These are phyloP conservation scores for Sanguinoderma infundibulare DNA, from an alignment of 1,284 basidiomycete species.

Conservation along the genomic window DNA sequence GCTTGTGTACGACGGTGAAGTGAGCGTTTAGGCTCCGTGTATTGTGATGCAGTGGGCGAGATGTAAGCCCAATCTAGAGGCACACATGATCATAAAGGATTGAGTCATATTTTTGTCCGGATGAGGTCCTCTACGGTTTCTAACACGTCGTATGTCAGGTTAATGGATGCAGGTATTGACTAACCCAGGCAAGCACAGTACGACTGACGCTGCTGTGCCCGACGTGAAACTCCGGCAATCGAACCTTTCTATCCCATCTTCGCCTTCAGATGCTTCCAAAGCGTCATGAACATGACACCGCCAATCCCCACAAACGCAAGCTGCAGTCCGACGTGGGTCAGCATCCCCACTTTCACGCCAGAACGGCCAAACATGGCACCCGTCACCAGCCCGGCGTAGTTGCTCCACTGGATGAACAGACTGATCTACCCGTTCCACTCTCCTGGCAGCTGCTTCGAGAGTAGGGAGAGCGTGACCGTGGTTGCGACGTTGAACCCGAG, in stretches of 20 bases:
- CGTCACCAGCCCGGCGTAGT: constrained; percentile 62
- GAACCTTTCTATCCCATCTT: constrained; percentile 44
- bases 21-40: too few species aligned
- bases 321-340: constrained; percentile 64
- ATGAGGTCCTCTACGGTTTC: too few species aligned
- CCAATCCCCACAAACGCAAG: constrained; percentile 65
- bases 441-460: constrained; percentile 69
- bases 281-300: constrained; percentile 50
- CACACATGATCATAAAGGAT: too few species aligned
- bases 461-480: constrained; percentile 15
- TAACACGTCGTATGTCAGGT: too few species aligned
- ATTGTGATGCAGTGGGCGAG: too few species aligned
- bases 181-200: not conserved
- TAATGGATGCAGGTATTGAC: too few species aligned
- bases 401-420: constrained; percentile 69
- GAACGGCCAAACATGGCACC: constrained; percentile 73
- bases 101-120: too few species aligned
- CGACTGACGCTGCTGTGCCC: not conserved
- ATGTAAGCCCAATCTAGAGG: too few species aligned
- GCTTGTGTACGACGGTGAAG: too few species aligned
- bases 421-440: constrained; percentile 62
- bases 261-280: constrained; percentile 70
- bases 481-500: constrained; percentile 48
- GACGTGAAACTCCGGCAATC: not conserved
- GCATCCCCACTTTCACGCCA: constrained; percentile 68